A percentile compares a stretch with the other conserved stretches of the same genome.
Conservation (phyloP, 768 basidiomycete species). For the Amanita fuliginea region DNA sequence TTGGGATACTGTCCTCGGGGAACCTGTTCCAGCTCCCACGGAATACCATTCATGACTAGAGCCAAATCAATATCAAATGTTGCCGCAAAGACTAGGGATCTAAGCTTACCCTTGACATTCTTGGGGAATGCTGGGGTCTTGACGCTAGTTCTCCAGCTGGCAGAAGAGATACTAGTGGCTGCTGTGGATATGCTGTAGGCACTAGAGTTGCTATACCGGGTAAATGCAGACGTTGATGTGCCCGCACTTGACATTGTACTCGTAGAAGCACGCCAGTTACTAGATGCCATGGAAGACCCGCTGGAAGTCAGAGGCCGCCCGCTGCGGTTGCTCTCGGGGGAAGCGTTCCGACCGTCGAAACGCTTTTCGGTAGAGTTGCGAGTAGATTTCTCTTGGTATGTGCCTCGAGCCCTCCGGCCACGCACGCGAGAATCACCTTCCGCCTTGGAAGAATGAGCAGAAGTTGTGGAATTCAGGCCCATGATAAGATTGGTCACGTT, state of each 20-base stretch:
- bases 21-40: constrained; percentile 61
- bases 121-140: constrained; percentile 35
- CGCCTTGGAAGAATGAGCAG: constrained; percentile 17
- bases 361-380: constrained; percentile 16
- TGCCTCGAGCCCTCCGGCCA: constrained; percentile 29
- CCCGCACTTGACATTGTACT: constrained; percentile 59
- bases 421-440: constrained; percentile 39
- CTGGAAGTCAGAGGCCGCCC: constrained; percentile 43
- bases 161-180: constrained; percentile 68
- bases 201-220: constrained; percentile 70
- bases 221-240: constrained; percentile 63
- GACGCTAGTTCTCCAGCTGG: constrained; percentile 57
- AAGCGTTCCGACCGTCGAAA: constrained; percentile 31
- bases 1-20: constrained; percentile 56
- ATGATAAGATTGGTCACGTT: constrained; percentile 71
- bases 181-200: constrained; percentile 65
- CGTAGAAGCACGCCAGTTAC: constrained; percentile 73
- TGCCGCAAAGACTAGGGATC: constrained; percentile 4
- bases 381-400: constrained; percentile 5
- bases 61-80: constrained; percentile 8
- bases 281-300: constrained; percentile 51
- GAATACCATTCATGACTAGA: constrained; percentile 66
- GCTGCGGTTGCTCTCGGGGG: constrained; percentile 51
- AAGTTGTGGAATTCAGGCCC: constrained; percentile 44
- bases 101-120: constrained; percentile 73